phyloP scores from a whole-genome alignment of 1,284 basidiomycete species.

The Phenoliferia sp. region DNA sequence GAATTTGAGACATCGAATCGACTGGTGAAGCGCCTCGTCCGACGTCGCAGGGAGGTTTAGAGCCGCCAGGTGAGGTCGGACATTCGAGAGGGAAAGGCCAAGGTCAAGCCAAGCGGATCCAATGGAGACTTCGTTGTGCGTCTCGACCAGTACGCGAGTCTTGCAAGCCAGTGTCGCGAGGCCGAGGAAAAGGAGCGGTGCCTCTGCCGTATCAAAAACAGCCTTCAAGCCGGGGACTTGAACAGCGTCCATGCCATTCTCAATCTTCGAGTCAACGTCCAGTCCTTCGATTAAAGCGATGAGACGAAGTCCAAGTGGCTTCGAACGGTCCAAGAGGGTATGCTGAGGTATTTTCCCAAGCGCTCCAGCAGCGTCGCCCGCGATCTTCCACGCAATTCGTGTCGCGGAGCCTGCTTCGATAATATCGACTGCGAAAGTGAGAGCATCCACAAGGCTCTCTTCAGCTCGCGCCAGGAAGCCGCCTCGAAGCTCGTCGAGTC shows the following conservation, averaged over 20 bases:
- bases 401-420: conserved; percentile 28
- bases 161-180: conserved; percentile 66
- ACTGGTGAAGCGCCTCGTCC: conserved; percentile 51
- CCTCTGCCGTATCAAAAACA: not conserved
- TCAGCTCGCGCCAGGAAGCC: conserved; percentile 74
- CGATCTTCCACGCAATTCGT: conserved; percentile 78
- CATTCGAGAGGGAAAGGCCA: conserved; percentile 54
- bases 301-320: conserved; percentile 3
- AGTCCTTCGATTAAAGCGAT: conserved; percentile 29
- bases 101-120: conserved; percentile 74
- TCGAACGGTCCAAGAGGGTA: not conserved
- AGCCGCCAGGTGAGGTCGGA: conserved; percentile 49
- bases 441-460: conserved; percentile 58
- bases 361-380: conserved; percentile 67
- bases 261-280: conserved; percentile 36
- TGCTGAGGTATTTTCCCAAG: conserved; percentile 31
- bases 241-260: conserved; percentile 19
- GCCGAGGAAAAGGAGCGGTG: conserved; percentile 19
- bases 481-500: conserved; percentile 57
- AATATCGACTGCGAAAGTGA: conserved; percentile 9
- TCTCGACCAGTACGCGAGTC: conserved; percentile 64
- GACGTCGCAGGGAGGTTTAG: conserved; percentile 22
- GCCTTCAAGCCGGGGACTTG: conserved; percentile 8
- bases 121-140: conserved; percentile 55
- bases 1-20: conserved; percentile 61